These are phyloP conservation scores for Acanthamoeba triangularis DNA, from an alignment of 208 protist genomes.

Conservation along the genomic window DNA sequence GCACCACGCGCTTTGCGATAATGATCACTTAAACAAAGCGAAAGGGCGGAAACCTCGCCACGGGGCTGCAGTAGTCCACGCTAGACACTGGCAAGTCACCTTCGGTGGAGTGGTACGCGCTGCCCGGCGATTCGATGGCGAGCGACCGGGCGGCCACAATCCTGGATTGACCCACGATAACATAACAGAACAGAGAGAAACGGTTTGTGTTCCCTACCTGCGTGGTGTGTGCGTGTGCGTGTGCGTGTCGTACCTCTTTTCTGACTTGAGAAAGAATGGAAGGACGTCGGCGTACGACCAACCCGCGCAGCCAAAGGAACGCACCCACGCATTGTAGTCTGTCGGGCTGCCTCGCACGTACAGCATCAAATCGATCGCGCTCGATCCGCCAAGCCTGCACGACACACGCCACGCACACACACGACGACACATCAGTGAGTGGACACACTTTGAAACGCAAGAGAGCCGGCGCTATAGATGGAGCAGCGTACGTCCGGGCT, in stretches of 20 bases:
- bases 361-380: constrained; percentile 29
- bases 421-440: background rate
- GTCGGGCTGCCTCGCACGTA: constrained; percentile 14
- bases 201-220: too few relatives aligned
- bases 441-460: background rate
- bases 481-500: background rate
- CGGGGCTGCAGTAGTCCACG: background rate
- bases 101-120: too few relatives aligned
- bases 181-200: too few relatives aligned
- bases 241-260: background rate
- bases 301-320: constrained; percentile 12
- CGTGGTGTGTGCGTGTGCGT: too few relatives aligned
- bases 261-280: constrained; percentile 4
- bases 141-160: too few relatives aligned
- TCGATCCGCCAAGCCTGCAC: constrained; percentile 29
- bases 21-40: too few relatives aligned
- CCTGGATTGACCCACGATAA: background rate
- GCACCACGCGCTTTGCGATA: too few relatives aligned
- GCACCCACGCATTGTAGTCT: constrained; percentile 21
- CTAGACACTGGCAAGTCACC: background rate
- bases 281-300: constrained; percentile 30
- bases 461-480: background rate
- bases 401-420: background rate
- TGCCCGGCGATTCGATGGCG: too few relatives aligned
- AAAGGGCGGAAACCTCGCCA: background rate